Evolutionary conservation across 2,329 filamentous ascomycete genomes (phyloP), one percentile per base, ranked within the genome.

Genomic region (Penicillium janthinellum): DNA sequence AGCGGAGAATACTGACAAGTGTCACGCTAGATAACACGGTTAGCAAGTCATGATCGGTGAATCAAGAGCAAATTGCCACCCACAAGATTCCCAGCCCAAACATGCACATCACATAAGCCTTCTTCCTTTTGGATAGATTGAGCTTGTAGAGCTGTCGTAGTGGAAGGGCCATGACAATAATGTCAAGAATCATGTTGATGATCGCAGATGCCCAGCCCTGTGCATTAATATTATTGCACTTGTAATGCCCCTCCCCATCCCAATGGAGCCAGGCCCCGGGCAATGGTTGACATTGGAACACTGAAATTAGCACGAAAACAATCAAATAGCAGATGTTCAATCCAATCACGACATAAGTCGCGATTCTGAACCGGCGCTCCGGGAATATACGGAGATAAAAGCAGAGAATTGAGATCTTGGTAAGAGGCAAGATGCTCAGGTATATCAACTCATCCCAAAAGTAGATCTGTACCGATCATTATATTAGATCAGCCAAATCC

Each of bases 331-430:
- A 42, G 4, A 72, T 34, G 14, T 73, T 73, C 14, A 75, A 57
- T 4, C 66, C 74, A 11, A 79, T 70, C 0, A 69, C 69, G 15
- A 71, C 54, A 25, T 71, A 77, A 3, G 70, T 65, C 7, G 53
- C 63, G 1, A 69, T 58, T 12, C 77, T 70, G 15, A 79, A 58
- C 56, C 74, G 77, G 44, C 59, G 60, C 1, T 61, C 67, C 7
- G 83, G 73, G 20, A 82, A 79, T 11, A 81, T 70, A 1, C 78
- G 56, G 15, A 82, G 70, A 56, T 82, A 81, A 22, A 74, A 65
- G 34, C 68, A 74, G 5, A 76, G 73, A 25, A 79, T 68, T 15
- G 71, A 67, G 54, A 73, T 68, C 35, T 74, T 73, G 12, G 67
- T 69, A 61, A 63, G 63, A 37, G 64, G 75, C 66, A 60, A 71